These are phyloP conservation scores for Sphagnurus paluster DNA, from an alignment of 1,284 basidiomycete genomes.

Conservation along the genomic window DNA sequence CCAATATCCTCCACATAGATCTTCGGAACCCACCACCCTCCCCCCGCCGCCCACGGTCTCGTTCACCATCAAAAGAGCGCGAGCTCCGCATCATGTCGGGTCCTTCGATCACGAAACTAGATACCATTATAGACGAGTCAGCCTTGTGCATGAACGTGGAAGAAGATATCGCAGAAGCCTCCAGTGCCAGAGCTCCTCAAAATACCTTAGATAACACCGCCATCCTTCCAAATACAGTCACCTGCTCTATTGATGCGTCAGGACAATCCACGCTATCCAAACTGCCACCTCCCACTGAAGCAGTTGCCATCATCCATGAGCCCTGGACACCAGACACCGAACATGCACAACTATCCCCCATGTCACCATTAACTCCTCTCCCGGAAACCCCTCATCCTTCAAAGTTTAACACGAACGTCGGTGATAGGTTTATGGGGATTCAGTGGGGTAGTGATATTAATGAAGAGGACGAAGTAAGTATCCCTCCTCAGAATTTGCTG, in stretches of 20 bases:
- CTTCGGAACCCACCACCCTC: slow-evolving; percentile 42
- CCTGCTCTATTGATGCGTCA: neutral
- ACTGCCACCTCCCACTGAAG: neutral
- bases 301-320: slow-evolving; percentile 3
- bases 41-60: slow-evolving; percentile 38
- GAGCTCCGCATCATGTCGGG: slow-evolving; percentile 31
- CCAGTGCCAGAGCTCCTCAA: neutral
- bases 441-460: slow-evolving; percentile 19
- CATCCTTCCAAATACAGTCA: too few species aligned
- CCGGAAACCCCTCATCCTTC: slow-evolving; percentile 38
- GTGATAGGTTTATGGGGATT: slow-evolving; percentile 20
- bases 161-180: slow-evolving; percentile 11
- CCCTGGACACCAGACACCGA: slow-evolving; percentile 24
- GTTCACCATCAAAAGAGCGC: slow-evolving; percentile 41
- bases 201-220: neutral
- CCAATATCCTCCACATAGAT: slow-evolving; percentile 37
- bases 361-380: slow-evolving; percentile 46
- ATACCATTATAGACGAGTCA: slow-evolving; percentile 34
- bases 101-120: slow-evolving; percentile 20
- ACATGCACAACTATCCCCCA: slow-evolving; percentile 18
- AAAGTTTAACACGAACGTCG: slow-evolving; percentile 13
- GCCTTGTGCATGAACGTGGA: slow-evolving; percentile 26
- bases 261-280: neutral
- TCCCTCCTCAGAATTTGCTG: too few species aligned
- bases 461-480: slow-evolving; percentile 18